Percentiles rank a stretch among this genome's conserved stretches.
Evolutionary conservation across 2,329 filamentous ascomycete genomes (phyloP).

Genomic region (Dactylellina leptospora): DNA sequence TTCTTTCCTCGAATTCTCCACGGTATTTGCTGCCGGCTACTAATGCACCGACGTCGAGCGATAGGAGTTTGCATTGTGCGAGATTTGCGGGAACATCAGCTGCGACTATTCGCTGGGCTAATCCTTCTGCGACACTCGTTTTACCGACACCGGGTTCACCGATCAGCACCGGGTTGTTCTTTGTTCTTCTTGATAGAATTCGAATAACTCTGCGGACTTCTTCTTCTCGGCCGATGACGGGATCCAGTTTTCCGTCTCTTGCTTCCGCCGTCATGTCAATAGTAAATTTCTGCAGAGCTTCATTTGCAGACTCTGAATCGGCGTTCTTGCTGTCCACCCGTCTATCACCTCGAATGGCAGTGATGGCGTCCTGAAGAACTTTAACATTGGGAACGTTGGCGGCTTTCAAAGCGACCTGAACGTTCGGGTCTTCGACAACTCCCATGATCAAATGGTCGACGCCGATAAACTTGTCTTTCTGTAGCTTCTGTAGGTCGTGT

Average conservation of each 20-base stretch:
- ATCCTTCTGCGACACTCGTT: slow-evolving; percentile 95
- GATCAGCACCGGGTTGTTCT: slow-evolving; percentile 98
- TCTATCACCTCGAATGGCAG: slow-evolving; percentile 89
- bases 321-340: slow-evolving; percentile 96
- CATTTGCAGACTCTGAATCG: slow-evolving; percentile 83
- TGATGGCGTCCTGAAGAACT: slow-evolving; percentile 86
- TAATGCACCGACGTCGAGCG: slow-evolving; percentile 91
- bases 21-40: slow-evolving; percentile 98
- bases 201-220: slow-evolving; percentile 92
- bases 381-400: slow-evolving; percentile 91
- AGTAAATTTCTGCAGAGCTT: slow-evolving; percentile 97
- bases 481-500: slow-evolving; percentile 91
- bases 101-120: slow-evolving; percentile 95
- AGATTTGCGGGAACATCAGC: slow-evolving; percentile 95
- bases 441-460: slow-evolving; percentile 93
- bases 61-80: slow-evolving; percentile 85
- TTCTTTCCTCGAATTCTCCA: slow-evolving; percentile 97
- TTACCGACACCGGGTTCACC: slow-evolving; percentile 98
- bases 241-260: slow-evolving; percentile 95
- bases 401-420: slow-evolving; percentile 80
- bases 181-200: slow-evolving; percentile 90
- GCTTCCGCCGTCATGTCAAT: slow-evolving; percentile 98
- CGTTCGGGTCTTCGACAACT: slow-evolving; percentile 77
- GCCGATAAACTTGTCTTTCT: slow-evolving; percentile 94
- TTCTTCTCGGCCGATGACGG: slow-evolving; percentile 94